A percentile compares a stretch with the other conserved stretches of the same genome.
Conservation (phyloP, 2,329 filamentous ascomycete genomes). For the Diplodia scrobiculata region DNA sequence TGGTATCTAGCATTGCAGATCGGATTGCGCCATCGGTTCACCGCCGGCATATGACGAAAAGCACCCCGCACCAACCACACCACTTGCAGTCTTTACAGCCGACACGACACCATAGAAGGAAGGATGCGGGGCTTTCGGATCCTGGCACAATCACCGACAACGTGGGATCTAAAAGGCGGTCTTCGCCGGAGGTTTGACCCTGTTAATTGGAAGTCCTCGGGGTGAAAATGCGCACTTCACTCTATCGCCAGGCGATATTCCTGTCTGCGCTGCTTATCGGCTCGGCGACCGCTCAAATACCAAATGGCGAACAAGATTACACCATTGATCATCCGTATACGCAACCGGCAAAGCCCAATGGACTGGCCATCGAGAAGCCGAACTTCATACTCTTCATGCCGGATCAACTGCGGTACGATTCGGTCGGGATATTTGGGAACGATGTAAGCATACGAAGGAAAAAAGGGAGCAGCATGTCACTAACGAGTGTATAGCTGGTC, state of each 20-base stretch:
- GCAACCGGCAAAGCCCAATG: slow-evolving; percentile 11
- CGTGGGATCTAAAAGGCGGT: not conserved
- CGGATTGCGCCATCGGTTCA: not conserved
- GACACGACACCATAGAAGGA: not conserved
- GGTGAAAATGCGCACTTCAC: not conserved
- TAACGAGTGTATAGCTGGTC: slow-evolving; percentile 34
- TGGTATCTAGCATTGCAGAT: not conserved
- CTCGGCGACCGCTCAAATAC: not conserved
- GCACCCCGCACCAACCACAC: slow-evolving; percentile 4
- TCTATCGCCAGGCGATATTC: not conserved
- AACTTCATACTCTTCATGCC: slow-evolving; percentile 54
- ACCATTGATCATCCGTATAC: slow-evolving; percentile 15
- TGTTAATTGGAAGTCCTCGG: not conserved
- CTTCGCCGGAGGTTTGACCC: not conserved
- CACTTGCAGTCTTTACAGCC: not conserved
- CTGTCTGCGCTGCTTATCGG: not conserved
- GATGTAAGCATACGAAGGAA: slow-evolving; percentile 43
- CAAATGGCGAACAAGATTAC: not conserved
- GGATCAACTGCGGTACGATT: slow-evolving; percentile 53
- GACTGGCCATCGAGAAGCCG: slow-evolving; percentile 14
- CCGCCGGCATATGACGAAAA: no score
- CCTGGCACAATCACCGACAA: not conserved
- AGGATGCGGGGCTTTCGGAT: not conserved
- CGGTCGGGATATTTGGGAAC: slow-evolving; percentile 44
- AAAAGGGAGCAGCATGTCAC: not conserved